A percentile compares a stretch with the other conserved stretches of the same genome.
Conservation (phyloP, 2,329 filamentous ascomycete species). For the Trichophyton rubrum region DNA sequence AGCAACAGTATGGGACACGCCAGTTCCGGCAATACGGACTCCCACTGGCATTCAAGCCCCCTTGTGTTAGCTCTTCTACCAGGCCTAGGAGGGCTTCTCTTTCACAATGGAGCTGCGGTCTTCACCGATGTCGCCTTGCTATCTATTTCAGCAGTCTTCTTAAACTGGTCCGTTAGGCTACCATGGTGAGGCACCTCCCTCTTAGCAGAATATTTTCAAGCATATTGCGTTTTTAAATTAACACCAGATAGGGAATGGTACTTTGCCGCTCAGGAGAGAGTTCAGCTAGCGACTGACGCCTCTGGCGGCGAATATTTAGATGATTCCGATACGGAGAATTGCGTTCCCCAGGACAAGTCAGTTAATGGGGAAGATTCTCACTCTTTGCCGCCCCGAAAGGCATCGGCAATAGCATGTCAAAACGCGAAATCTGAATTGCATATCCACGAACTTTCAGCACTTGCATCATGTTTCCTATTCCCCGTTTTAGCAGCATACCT, state of each 20-base stretch:
- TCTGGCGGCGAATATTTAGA: constrained; percentile 14
- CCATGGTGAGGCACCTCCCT: constrained; percentile 54
- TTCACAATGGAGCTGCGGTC: constrained; percentile 69
- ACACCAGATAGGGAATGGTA: constrained; percentile 53
- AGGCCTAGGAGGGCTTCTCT: constrained; percentile 70
- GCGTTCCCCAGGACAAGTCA: not conserved
- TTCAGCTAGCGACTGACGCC: constrained; percentile 38
- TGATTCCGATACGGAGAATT: constrained; percentile 18
- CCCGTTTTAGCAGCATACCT: constrained; percentile 72
- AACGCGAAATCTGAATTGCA: constrained; percentile 53
- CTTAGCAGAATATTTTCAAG: not conserved
- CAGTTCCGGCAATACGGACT: constrained; percentile 38
- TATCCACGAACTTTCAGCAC: constrained; percentile 59
- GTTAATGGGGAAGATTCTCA: not conserved
- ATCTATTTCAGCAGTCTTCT: constrained; percentile 65
- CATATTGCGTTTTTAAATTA: constrained; percentile 6
- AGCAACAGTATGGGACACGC: constrained; percentile 5
- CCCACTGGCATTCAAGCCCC: constrained; percentile 67
- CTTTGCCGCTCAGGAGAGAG: constrained; percentile 53
- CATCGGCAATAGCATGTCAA: constrained; percentile 15
- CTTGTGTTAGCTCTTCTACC: constrained; percentile 74
- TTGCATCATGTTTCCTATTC: constrained; percentile 65
- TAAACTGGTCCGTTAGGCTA: constrained; percentile 83
- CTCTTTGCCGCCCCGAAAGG: constrained; percentile 5
- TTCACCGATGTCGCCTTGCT: constrained; percentile 77